These are phyloP conservation scores for Tulasnella sp. DNA, from an alignment of 768 basidiomycete genomes.

Conservation along the genomic window DNA sequence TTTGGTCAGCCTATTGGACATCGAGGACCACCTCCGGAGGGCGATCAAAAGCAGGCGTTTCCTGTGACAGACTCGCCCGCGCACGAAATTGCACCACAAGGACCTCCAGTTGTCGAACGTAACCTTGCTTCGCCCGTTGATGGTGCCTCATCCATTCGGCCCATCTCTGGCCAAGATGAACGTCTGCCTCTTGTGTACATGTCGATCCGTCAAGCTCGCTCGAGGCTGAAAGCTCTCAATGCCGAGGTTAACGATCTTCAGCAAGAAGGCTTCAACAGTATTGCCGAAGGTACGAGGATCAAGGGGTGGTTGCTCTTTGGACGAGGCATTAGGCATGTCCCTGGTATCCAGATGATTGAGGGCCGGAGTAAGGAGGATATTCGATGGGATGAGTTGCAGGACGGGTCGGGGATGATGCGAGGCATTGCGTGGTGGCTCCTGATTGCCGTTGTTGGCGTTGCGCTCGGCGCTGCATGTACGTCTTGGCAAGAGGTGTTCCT, in stretches of 20 bases:
- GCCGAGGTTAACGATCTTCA: constrained; percentile 59
- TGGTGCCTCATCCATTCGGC: constrained; percentile 46
- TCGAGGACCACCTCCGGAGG: not conserved
- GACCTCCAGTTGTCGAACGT: not conserved
- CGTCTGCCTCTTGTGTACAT: constrained; percentile 52
- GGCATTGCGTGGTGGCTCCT: constrained; percentile 44
- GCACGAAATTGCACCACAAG: not conserved
- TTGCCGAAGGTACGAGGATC: constrained; percentile 53
- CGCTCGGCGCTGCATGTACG: constrained; percentile 52
- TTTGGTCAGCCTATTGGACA: not conserved
- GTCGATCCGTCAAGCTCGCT: constrained; percentile 59
- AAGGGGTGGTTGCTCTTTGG: constrained; percentile 74
- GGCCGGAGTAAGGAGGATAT: constrained; percentile 76
- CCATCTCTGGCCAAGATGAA: constrained; percentile 57
- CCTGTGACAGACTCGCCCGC: too few species aligned
- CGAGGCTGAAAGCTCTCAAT: constrained; percentile 59
- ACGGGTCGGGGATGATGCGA: constrained; percentile 25
- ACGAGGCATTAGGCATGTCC: constrained; percentile 48
- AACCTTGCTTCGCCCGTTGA: too few species aligned
- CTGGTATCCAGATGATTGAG: constrained; percentile 56
- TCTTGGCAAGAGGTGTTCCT: constrained; percentile 19
- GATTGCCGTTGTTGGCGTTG: constrained; percentile 36
- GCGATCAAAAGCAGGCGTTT: not conserved
- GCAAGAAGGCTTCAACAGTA: constrained; percentile 51
- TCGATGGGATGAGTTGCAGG: constrained; percentile 64